Conservation (phyloP, 139 green algal species). For the Chlorella vulgaris region DNA sequence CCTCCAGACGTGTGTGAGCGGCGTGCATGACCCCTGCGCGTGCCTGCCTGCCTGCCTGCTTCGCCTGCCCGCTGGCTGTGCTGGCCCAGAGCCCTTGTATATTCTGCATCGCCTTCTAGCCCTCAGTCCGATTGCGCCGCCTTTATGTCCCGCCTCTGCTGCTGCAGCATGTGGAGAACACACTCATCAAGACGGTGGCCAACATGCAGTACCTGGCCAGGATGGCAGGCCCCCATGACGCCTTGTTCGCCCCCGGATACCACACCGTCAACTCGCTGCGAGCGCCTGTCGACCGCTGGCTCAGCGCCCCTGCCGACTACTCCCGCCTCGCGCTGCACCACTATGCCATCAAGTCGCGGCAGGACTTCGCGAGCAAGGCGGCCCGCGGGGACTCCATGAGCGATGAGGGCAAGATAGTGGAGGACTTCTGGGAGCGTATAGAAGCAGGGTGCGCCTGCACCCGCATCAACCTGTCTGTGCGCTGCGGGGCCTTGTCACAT, state of each 20-base stretch:
- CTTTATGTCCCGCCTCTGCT: background rate
- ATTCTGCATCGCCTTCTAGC: too few species aligned
- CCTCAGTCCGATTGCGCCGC: background rate
- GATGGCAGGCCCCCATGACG: constrained; percentile 15
- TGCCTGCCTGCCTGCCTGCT: too few species aligned
- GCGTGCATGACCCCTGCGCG: too few species aligned
- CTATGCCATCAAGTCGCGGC: constrained; percentile 46
- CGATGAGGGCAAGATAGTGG: background rate
- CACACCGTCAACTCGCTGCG: background rate
- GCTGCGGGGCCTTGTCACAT: background rate
- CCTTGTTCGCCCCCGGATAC: background rate
- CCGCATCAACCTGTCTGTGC: background rate
- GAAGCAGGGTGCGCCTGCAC: background rate
- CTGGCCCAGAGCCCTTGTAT: too few species aligned
- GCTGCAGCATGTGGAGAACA: constrained; percentile 12
- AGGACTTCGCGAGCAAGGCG: constrained; percentile 48
- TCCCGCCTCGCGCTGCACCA: constrained; percentile 42
- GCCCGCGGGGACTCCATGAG: constrained; percentile 43
- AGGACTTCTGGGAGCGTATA: background rate
- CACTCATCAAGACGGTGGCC: constrained; percentile 41
- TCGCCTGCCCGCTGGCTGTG: too few species aligned
- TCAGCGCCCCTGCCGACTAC: background rate
- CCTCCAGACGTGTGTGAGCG: background rate
- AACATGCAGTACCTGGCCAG: constrained; percentile 23
- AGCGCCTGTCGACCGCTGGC: constrained; percentile 3